Base-by-base conservation (phyloP, 306 rosid species). In the Alnus rubra region DNA sequence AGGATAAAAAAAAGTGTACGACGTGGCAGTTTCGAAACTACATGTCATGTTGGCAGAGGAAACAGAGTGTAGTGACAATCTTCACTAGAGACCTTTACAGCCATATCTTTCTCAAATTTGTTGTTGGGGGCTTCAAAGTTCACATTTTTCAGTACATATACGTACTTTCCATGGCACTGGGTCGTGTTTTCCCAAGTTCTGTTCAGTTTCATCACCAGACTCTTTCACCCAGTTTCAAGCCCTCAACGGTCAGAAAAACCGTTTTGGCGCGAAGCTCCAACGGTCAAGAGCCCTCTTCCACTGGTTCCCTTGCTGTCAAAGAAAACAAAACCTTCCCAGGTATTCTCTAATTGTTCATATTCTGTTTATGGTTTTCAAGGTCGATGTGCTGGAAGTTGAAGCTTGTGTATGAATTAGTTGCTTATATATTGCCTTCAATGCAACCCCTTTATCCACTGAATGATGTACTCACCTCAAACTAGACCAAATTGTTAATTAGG, bases 21-120 rank as follows among this genome's bases (percentile, higher is more conserved):
- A 85, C 93, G 89, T 89, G 90, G 93, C 86, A 60, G 74, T 73
- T 14, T 69, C 73, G 74, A 48, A 71, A 80, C 89, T 70, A 55
- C 60, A 79, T 31, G 69, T 35, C 37, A 50, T n/a, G 28, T 31
- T 12, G 16, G 56, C 7, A 5, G 1, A 7, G 28, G 71, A 2
- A 19, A 28, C 55, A 58, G 54, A 44, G 19, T 6, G 9, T 30
- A 39, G 67, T 47, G 64, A 37, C 42, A 37, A 33, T 72, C 73
- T 53, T 60, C 49, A 33, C 67, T 11, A 9, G 4, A 42, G 51
- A 50, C 44, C 9, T 73, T 79, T 50, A 67, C 72, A 18, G 18
- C 18, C 28, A 3, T 2, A 0, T 48, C 12, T 56, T 30, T 48
- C 59, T 71, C 9, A 12, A 39, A 16, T 42, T 19, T n/a, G 28